These are phyloP conservation scores for Cardiospermum halicacabum DNA, from an alignment of 345 rosid genomes.

Conservation along the genomic window DNA sequence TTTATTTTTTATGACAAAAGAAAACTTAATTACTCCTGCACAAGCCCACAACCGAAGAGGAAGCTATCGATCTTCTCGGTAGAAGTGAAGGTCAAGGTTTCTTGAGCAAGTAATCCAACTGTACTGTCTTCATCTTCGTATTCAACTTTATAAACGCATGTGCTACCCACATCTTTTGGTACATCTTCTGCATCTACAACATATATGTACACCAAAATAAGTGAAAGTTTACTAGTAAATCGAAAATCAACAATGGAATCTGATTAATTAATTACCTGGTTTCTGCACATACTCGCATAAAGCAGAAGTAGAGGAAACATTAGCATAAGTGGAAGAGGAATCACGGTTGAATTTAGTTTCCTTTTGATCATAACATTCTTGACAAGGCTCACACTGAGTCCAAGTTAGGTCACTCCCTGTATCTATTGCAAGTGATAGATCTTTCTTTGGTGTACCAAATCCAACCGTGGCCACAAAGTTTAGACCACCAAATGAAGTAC, in stretches of 20 bases:
- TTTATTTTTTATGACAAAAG: too few relatives aligned
- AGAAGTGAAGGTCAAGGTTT: conserved; percentile 47
- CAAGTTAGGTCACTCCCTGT: conserved; percentile 73
- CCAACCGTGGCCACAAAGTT: conserved; percentile 54
- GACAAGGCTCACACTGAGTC: conserved; percentile 59
- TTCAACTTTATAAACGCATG: conserved; percentile 62
- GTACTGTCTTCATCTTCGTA: conserved; percentile 75
- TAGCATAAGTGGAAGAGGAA: conserved; percentile 45
- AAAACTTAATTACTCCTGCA: too few relatives aligned
- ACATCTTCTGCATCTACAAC: too few relatives aligned
- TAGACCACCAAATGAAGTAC: conserved; percentile 38
- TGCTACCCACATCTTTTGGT: not conserved
- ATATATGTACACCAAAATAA: too few relatives aligned
- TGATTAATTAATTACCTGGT: too few relatives aligned
- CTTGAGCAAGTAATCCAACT: conserved; percentile 53
- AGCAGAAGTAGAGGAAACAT: conserved; percentile 46
- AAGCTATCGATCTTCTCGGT: conserved; percentile 38
- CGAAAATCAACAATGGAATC: too few relatives aligned
- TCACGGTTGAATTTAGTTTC: conserved; percentile 47
- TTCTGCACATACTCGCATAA: conserved; percentile 21
- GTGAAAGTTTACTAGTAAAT: too few relatives aligned
- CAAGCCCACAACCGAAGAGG: conserved; percentile 65
- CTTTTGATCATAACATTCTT: conserved; percentile 41
- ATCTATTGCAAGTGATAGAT: conserved; percentile 44
- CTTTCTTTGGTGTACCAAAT: conserved; percentile 53